Conservation (phyloP, 2,329 filamentous ascomycete genomes). For the Neopestalotiopsis clavispora region DNA sequence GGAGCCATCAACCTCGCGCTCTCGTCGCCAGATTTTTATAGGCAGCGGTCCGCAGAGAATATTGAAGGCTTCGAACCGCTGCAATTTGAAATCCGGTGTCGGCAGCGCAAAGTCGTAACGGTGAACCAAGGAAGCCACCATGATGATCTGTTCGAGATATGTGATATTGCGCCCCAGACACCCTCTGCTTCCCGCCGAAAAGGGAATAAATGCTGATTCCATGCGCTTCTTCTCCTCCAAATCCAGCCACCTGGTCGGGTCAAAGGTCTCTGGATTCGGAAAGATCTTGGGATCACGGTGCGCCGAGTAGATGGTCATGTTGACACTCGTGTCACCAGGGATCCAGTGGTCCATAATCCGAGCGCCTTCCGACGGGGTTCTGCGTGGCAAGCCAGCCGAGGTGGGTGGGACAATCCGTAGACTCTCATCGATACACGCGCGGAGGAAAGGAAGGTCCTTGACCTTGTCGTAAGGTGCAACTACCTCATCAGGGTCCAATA, state of each 20-base stretch:
- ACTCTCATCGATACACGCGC: conserved; percentile 3
- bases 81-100: background rate
- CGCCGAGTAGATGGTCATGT: conserved; percentile 16
- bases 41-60: background rate
- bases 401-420: conserved; percentile 25
- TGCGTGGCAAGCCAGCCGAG: conserved; percentile 46
- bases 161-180: conserved; percentile 18
- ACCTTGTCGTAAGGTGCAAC: conserved; percentile 8
- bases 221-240: conserved; percentile 1
- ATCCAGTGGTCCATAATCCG: background rate
- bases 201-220: conserved; percentile 12
- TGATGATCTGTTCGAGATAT: conserved; percentile 13
- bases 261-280: conserved; percentile 14
- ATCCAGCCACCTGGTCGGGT: conserved; percentile 13
- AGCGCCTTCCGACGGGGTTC: conserved; percentile 43
- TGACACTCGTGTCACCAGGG: conserved; percentile 18
- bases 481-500: conserved; percentile 12
- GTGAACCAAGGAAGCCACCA: conserved; percentile 13
- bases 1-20: no score
- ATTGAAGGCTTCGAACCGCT: background rate
- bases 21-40: background rate
- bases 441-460: conserved; percentile 10
- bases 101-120: conserved; percentile 16
- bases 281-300: conserved; percentile 15
- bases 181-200: conserved; percentile 7